Evolutionary conservation across 2,329 filamentous ascomycete species (phyloP), one percentile per base, ranked within the genome.

Genomic region (Aspergillus fischeri): DNA sequence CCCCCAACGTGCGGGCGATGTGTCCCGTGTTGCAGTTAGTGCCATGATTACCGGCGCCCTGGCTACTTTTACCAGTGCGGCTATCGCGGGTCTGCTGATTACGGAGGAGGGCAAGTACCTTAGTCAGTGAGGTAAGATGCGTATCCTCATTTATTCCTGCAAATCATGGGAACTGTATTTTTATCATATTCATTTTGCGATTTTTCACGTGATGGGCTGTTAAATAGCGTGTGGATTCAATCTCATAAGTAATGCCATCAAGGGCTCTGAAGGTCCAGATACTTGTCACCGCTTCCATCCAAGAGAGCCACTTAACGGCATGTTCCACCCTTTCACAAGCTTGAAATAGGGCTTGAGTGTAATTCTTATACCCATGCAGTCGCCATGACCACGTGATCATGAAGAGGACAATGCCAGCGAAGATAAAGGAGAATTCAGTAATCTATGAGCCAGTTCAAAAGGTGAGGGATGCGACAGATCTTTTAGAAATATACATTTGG

Each of bases 41-140:
- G 90, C 91, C 5, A 81, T 96, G 61, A 72, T 92, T 53, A 88
- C 89, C 0, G 91, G 92, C 68, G 85, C 94, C 35, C 77, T 95
- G 58, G 84, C 88, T 28, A 96, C 91, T 0, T 77, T 96, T 65
- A 92, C 86, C 2, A 90, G 86, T 65, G 92, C 91, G 17, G 85
- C 83, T 54, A 86, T 93, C 67, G 90, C 90, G 1, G 90, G 90
- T 45, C 81, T 96, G 73, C 79, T 96, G 58, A 83, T 90, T 49
- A 86, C 83, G 21, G 74, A 83, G 60, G 73, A 82, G 65, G 64
- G 63, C 49, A 61, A 67, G 61, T 70, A 65, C 52, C 57, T 38
- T 17, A 38, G 32, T 38, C 2, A 7, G 3, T 38, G 32, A 38
- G 14, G 32, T 38, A 14, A 5, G 14, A 48, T 42, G 41, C n/a